Base-by-base conservation (phyloP, 257 asterid genomes). In the Lycium barbarum region DNA sequence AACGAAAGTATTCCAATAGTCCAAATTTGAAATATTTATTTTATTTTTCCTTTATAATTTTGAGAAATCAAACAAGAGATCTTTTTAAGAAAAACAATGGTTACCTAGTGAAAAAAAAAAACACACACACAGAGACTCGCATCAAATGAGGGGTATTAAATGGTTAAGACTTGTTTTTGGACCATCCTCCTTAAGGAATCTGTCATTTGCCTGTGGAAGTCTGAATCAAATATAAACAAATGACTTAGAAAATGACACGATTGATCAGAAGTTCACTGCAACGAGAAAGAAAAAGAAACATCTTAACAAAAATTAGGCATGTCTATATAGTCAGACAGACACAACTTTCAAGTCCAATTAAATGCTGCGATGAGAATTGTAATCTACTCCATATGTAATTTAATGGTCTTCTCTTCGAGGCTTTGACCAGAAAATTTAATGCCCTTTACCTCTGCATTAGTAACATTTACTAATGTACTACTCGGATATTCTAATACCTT, bases 301-400 rank as follows among this genome's bases (percentile, higher is more conserved):
- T 61, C 36, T 8, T 22, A 61, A 61, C 36, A 8, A 62, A 63
- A 22, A 63, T 47, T 47, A 11, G 59, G 80, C 40, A 73, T 73
- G 80, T 73, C 80, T n/a, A 73, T 11, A 73, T 73, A 47, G 59
- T 73, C 80, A 45, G 36, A 43, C 57, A 43, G 80, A 43, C 38
- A 73, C 80, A 10, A 45, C 5, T 73, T 73, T 22, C 80, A 47
- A 73, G 59, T 73, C 18, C 80, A 73, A 72, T 72, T 45, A 72
- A 72, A 18, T 72, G 49, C 35, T 43, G 36, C 57, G 36, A 43
- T 20, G n/a, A 47, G 80, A 73, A 73, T 73, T 73, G 59, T 14
- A 13, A 67, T 67, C 36, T 62, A 62, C 14, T 22, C 13, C 68
- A 1, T 14, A 35, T 73, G 80, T 26, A 71, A 26, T 20, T 73